Evolutionary conservation across 129 eudicot species (phyloP).

Genomic region (Flaveria robusta): DNA sequence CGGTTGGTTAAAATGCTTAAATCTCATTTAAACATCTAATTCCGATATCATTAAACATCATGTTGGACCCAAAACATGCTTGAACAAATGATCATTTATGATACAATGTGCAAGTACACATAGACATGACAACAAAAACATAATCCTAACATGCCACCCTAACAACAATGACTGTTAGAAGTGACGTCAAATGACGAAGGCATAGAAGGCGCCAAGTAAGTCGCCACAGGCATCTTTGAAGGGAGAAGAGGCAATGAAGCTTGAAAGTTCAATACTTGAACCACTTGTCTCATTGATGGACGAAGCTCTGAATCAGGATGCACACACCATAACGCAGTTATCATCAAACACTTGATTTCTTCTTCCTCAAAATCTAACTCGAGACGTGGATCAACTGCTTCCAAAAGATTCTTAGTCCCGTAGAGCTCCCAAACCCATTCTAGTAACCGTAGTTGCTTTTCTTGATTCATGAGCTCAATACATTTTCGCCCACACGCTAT

Average conservation of each 20-base stretch:
- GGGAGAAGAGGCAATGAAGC: constrained; percentile 6
- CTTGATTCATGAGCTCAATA: background rate
- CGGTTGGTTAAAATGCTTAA: background rate
- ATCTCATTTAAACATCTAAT: background rate
- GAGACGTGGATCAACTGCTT: constrained; percentile 13
- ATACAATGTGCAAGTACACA: too few species aligned
- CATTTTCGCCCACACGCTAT: constrained; percentile 3
- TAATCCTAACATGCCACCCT: too few species aligned
- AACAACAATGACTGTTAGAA: too few species aligned
- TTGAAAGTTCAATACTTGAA: constrained; percentile 8
- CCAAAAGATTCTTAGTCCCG: background rate
- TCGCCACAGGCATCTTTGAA: constrained; percentile 1
- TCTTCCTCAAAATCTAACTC: background rate
- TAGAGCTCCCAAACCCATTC: constrained; percentile 21
- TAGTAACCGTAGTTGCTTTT: background rate
- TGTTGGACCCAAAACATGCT: too few species aligned
- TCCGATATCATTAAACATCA: too few species aligned
- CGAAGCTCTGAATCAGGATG: constrained; percentile 6
- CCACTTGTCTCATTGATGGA: constrained; percentile 10
- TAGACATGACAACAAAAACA: too few species aligned
- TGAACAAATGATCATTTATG: too few species aligned
- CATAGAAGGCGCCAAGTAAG: constrained; percentile 3
- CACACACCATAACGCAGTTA: background rate
- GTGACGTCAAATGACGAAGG: too few species aligned
- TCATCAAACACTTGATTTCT: constrained; percentile 11